phyloP scores from a whole-genome alignment of 371 early-diverging fungal genomes.

The Mucor saturninus region DNA sequence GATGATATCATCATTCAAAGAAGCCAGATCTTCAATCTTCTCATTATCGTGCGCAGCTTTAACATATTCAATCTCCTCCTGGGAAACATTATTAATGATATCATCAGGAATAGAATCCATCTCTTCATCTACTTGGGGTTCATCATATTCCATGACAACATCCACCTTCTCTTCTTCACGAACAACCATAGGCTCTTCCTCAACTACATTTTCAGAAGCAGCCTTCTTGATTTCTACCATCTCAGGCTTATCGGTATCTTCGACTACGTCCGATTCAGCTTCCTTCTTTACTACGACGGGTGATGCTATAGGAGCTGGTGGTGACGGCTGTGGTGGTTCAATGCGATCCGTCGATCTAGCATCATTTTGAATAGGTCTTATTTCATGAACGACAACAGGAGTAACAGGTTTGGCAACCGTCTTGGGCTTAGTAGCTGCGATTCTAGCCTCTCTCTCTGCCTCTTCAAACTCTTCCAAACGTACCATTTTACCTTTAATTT shows the following conservation, averaged over 20 bases:
- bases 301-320: background rate
- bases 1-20: constrained; percentile 34
- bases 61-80: background rate
- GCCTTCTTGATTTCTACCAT: constrained; percentile 6
- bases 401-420: constrained; percentile 6
- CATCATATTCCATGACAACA: constrained; percentile 1
- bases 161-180: background rate
- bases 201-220: background rate
- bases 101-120: constrained; percentile 3
- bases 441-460: constrained; percentile 34
- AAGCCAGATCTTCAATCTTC: constrained; percentile 16
- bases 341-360: background rate
- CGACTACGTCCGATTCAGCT: background rate
- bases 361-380: background rate
- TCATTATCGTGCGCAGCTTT: background rate
- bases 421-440: constrained; percentile 20
- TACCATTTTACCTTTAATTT: constrained; percentile 47
- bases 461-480: constrained; percentile 51
- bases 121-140: background rate
- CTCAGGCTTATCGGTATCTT: constrained; percentile 7
- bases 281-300: background rate
- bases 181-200: background rate
- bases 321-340: background rate
- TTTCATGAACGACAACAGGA: background rate
- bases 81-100: constrained; percentile 2